Evolutionary conservation across 1,284 basidiomycete genomes (phyloP), one percentile per base, ranked within the genome.

Genomic region (Cryptococcus sp.): DNA sequence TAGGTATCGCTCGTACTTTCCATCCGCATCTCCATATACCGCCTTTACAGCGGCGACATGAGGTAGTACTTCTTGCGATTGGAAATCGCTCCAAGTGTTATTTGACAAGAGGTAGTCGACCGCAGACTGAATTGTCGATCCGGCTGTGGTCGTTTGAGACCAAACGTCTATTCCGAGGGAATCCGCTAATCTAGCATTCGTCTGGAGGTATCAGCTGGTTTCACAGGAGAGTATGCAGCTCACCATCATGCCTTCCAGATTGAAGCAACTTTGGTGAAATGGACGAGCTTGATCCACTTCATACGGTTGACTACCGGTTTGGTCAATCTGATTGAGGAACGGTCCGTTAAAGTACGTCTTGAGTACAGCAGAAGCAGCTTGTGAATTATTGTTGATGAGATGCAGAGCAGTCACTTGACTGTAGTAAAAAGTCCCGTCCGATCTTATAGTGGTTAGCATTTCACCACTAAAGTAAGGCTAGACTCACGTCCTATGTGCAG

Each of bases 211-310:
- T 23, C 23, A 23, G 23, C 23, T 23, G 23, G 23, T 23, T 84
- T 64, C 76, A 83, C 3, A 81, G 63, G 23, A 15, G 32, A 47
- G 46, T 14, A 14, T 46, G 8, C 6, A 6, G 34, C 46, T 73
- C 62, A 85, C 83, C 52, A 86, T 83, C 82, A 86, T 84, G 31
- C 82, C 85, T 11, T 84, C 83, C 34, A 87, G 74, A 62, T 86
- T 86, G 72, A 84, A 86, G 23, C 15, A 80, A 79, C 10, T 82
- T 64, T 86, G 86, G 66, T 86, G 85, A 65, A 82, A 86, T 4
- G 84, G 83, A 80, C 23, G 23, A 23, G 23, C 23, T 23, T 23
- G 23, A 3, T 73, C 76, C 5, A 83, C 81, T 72, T 87, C 83
- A n/a, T 80, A 67, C 8, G 82, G 82, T 80, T 83, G 81, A 60